Evolutionary conservation across 805 yeast species (phyloP).

Genomic region (Ogataea saltuana): DNA sequence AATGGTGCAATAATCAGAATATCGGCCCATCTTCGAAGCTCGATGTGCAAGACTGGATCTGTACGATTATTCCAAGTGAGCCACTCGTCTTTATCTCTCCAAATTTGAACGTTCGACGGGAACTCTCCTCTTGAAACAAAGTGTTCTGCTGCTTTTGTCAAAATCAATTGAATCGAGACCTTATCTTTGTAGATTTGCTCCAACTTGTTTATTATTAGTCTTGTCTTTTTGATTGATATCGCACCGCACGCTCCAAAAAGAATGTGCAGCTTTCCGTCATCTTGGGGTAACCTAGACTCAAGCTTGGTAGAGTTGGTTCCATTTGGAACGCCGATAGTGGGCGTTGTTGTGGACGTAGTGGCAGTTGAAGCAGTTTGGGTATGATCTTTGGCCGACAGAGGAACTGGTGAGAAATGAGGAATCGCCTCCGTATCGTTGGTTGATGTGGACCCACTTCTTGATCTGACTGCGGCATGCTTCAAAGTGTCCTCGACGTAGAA

Average conservation of each 20-base stretch:
- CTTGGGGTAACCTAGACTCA: constrained; percentile 44
- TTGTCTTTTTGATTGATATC: constrained; percentile 50
- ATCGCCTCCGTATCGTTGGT: constrained; percentile 28
- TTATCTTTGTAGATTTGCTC: constrained; percentile 54
- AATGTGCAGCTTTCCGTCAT: constrained; percentile 57
- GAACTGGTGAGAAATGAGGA: constrained; percentile 10
- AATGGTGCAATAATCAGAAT: constrained; percentile 56
- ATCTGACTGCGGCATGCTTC: constrained; percentile 46
- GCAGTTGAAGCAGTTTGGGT: constrained; percentile 6
- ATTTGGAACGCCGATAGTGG: constrained; percentile 1
- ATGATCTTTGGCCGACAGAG: constrained; percentile 12
- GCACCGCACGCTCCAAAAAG: constrained; percentile 62
- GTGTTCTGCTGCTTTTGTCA: constrained; percentile 54
- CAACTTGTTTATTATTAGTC: constrained; percentile 51
- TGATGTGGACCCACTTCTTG: constrained; percentile 36
- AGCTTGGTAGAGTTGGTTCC: constrained; percentile 20
- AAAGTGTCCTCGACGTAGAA: constrained; percentile 68
- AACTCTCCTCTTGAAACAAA: constrained; percentile 50
- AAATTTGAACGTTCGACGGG: constrained; percentile 47
- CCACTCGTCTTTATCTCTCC: constrained; percentile 66
- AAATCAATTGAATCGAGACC: constrained; percentile 53
- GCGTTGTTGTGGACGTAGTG: constrained; percentile 3
- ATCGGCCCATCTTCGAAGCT: constrained; percentile 63
- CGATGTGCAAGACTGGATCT: constrained; percentile 62
- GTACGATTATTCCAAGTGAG: constrained; percentile 50